Evolutionary conservation across 2,329 filamentous ascomycete species (phyloP).

Genomic region (Endothia cerciana): DNA sequence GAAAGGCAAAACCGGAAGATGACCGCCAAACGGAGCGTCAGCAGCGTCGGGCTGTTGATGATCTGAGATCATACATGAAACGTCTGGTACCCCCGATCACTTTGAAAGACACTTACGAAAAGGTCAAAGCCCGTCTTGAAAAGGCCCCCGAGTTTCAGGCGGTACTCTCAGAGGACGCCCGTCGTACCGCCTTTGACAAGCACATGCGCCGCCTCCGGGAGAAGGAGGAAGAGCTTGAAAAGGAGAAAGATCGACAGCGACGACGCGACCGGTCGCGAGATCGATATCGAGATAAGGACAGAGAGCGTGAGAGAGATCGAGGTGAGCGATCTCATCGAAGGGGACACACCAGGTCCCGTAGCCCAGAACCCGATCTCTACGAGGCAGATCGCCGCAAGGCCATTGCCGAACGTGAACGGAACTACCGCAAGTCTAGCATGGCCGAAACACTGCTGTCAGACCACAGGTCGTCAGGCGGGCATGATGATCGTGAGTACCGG

Average conservation of each 20-base stretch:
- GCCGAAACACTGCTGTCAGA: constrained; percentile 66
- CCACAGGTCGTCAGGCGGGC: constrained; percentile 54
- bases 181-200: constrained; percentile 87
- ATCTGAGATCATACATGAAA: constrained; percentile 84
- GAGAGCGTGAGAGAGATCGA: constrained; percentile 44
- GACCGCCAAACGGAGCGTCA: constrained; percentile 84
- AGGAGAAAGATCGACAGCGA: constrained; percentile 59
- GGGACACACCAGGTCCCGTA: constrained; percentile 67
- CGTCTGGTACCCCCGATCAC: constrained; percentile 84
- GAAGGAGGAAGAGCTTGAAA: constrained; percentile 82
- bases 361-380: constrained; percentile 91
- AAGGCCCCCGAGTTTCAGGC: constrained; percentile 84
- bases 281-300: constrained; percentile 59
- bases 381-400: constrained; percentile 94
- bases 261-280: constrained; percentile 51
- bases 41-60: constrained; percentile 82
- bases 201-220: constrained; percentile 88
- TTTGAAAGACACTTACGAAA: constrained; percentile 83
- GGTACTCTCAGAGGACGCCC: constrained; percentile 80
- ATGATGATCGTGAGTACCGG: constrained; percentile 43
- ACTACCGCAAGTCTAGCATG: constrained; percentile 80
- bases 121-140: constrained; percentile 78
- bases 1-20: constrained; percentile 78
- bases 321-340: constrained; percentile 67
- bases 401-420: constrained; percentile 90